Evolutionary conservation across 148 eudicot species (phyloP).

Genomic region (Fagopyrum tataricum): DNA sequence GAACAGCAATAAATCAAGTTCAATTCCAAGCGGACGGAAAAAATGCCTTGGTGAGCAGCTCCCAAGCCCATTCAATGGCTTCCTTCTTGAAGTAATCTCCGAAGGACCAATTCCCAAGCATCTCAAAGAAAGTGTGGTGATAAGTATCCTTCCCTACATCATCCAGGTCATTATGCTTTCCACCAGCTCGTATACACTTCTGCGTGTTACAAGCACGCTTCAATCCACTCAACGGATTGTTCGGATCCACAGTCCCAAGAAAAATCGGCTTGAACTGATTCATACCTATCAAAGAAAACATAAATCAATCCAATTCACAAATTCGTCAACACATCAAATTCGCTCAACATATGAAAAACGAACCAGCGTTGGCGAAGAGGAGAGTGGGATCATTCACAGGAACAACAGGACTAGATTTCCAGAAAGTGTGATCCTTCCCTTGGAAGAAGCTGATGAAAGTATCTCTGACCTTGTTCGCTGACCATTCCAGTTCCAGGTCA

Average conservation of each 20-base stretch:
- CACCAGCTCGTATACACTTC: slow-evolving; percentile 96
- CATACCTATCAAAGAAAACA: slow-evolving; percentile 52
- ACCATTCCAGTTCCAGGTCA: slow-evolving; percentile 37
- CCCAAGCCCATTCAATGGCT: slow-evolving; percentile 95
- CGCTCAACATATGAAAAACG: not conserved
- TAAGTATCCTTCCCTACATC: slow-evolving; percentile 99
- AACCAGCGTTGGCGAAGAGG: slow-evolving; percentile 96
- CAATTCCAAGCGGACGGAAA: not conserved
- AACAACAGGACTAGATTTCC: slow-evolving; percentile 95
- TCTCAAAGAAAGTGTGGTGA: slow-evolving; percentile 95
- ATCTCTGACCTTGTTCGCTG: slow-evolving; percentile 61
- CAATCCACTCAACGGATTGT: slow-evolving; percentile 60
- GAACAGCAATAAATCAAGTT: not conserved
- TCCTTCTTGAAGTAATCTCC: slow-evolving; percentile 90
- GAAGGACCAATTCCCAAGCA: slow-evolving; percentile 99
- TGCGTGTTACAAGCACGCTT: slow-evolving; percentile 97
- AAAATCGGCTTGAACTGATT: slow-evolving; percentile 96
- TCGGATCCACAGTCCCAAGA: slow-evolving; percentile 85
- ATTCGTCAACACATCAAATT: not conserved
- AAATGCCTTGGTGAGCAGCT: slow-evolving; percentile 74
- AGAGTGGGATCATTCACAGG: slow-evolving; percentile 90
- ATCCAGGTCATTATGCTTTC: slow-evolving; percentile 96
- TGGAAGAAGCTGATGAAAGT: slow-evolving; percentile 56
- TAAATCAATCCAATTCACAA: not conserved
- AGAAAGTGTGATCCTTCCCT: slow-evolving; percentile 42